Conservation (phyloP, 768 basidiomycete species). For the Plicaturopsis crispa region DNA sequence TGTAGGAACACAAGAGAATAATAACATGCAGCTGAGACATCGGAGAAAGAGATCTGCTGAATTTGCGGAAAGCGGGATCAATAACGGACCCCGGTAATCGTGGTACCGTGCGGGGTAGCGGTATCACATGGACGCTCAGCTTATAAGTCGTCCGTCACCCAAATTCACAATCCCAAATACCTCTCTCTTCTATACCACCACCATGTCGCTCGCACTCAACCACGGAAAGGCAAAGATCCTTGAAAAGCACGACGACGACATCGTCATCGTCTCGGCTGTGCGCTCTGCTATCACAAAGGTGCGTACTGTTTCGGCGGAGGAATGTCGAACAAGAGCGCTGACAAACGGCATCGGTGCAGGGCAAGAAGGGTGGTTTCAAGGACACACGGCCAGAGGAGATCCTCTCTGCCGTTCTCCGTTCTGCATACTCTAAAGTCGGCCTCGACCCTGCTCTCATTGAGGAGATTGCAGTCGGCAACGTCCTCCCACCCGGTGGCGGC, state of each 20-base stretch:
- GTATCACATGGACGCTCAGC: too few species aligned
- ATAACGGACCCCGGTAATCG: too few species aligned
- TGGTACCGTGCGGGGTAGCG: too few species aligned
- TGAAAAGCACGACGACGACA: constrained; percentile 72
- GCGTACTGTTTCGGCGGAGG: constrained; percentile 8
- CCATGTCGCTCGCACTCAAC: background rate
- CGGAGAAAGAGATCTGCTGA: too few species aligned
- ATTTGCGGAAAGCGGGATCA: too few species aligned
- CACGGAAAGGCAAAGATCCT: constrained; percentile 51
- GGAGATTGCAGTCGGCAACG: constrained; percentile 82
- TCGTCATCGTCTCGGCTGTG: constrained; percentile 84
- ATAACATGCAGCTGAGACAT: too few species aligned
- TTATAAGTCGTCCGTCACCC: too few species aligned
- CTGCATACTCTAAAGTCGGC: constrained; percentile 56
- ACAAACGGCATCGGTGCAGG: constrained; percentile 29
- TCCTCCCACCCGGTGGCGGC: constrained; percentile 82
- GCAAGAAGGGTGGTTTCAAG: constrained; percentile 85
- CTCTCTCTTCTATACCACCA: too few species aligned
- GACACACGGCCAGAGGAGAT: constrained; percentile 82
- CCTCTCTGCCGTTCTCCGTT: constrained; percentile 68
- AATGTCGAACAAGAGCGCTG: background rate
- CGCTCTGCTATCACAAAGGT: constrained; percentile 93
- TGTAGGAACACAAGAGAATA: too few species aligned
- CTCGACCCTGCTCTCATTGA: constrained; percentile 81
- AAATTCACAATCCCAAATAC: too few species aligned